Base-by-base conservation (phyloP, 257 asterid genomes). In the Capsicum pubescens region DNA sequence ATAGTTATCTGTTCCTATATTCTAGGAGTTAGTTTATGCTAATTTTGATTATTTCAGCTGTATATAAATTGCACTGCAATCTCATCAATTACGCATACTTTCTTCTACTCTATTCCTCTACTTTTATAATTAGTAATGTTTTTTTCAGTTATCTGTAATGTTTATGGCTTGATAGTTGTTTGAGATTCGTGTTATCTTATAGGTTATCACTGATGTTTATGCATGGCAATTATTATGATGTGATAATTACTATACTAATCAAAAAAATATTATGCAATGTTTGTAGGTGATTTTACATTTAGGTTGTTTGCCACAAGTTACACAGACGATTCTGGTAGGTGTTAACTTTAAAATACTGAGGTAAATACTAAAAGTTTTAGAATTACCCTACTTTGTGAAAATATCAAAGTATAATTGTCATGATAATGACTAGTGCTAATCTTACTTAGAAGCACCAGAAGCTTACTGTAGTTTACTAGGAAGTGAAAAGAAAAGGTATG, bases 221-320 rank as follows among this genome's bases (percentile, higher is more conserved):
- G 78, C 26, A 69, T 69, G 32, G 42, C 16, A 16, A 69, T 39
- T 32, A 15, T 54, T 6, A 46, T 17, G 57, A 17, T 48, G 5
- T 66, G 48, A 36, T 80, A 9, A 19, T n/a, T 17, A 50, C 44
- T 54, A 39, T 71, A 32, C 36, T 55, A 12, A 46, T 74, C n/a
- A 57, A 71, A 21, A 52, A 9, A 15, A 39, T 2, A 7, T 19
- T 67, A 54, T 63, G 60, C 50, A 78, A 9, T 82, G 67, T 80
- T 36, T 76, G 56, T 82, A 94, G 98, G 95, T 94, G 84, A 90
- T 90, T 44, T 39, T 94, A 93, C 97, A 93, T 88, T 84, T 94
- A 80, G 98, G 98, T 15, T 89, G 97, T 82, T 87, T 86, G 35
- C 98, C 98, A 15, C 95, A 92, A 64, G 97, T 85, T 93, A 91